Base-by-base conservation (phyloP, 352 stramenopile species). In the Globisporangium spiculum region DNA sequence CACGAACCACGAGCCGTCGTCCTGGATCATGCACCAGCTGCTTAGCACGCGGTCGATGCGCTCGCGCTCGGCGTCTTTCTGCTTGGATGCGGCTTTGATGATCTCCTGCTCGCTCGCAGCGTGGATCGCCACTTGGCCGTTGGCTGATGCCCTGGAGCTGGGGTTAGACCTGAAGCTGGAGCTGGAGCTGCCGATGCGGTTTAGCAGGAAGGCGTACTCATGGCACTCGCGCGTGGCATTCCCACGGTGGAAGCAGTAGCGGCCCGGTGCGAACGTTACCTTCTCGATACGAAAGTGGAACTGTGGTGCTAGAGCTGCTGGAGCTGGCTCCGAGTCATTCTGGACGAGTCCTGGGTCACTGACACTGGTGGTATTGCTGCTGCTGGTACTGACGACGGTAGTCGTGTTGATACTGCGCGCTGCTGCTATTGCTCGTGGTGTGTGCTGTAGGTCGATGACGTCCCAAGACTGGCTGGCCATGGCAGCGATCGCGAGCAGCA, bases 211-310 rank as follows among this genome's bases (percentile, higher is more conserved):
- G 3, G 77, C 71, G 54, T 80, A 80, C 59, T 62, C 56, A 18
- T 83, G 71, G 52, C 83, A 91, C 10, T 74, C 71, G 9, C 66
- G 75, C 27, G 62, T 76, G 20, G 79, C 70, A n/a, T 77, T 80
- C 52, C 8, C 53, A 20, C 74, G 65, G 10, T 70, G 65, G 2
- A 89, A 32, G 50, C 83, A 91, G 64, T 86, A 84, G 36, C 74
- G 76, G 16, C 67, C 67, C 0, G 83, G 83, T 12, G 83, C 68
- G 12, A 91, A 81, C 26, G 73, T 67, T 16, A 89, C 70, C 27
- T 73, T 73, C 20, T 60, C 12, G 16, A 61, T 59, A 3, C 14
- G 1, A 24, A 10, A 24, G 26, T 18, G 53, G 1, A 12, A 20
- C 65, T 0, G 18, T 24, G 36, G 24, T 30, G 24, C 38, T 65